These are phyloP conservation scores for Metschnikowia picachoensis DNA, from an alignment of 805 yeast genomes.

Conservation along the genomic window DNA sequence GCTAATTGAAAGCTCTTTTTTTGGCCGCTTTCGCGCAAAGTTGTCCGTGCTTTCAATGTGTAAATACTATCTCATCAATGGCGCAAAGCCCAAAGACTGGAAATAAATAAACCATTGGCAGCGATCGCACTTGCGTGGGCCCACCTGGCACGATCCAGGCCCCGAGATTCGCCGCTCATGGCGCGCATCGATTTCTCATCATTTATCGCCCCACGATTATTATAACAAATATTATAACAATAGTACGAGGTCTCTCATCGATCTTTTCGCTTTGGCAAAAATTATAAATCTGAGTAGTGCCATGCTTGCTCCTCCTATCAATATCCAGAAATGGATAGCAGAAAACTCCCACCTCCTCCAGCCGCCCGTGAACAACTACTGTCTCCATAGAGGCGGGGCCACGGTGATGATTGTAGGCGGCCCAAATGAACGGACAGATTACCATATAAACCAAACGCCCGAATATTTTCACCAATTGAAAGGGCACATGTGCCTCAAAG, in stretches of 20 bases:
- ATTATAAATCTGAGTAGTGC: neutral
- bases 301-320: slow-evolving; percentile 66
- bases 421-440: slow-evolving; percentile 90
- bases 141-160: neutral
- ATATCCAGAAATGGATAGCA: slow-evolving; percentile 74
- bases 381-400: slow-evolving; percentile 87
- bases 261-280: neutral
- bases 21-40: too few relatives aligned
- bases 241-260: too few relatives aligned
- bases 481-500: slow-evolving; percentile 80
- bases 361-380: slow-evolving; percentile 91
- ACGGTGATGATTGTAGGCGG: slow-evolving; percentile 97
- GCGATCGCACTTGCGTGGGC: too few relatives aligned
- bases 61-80: too few relatives aligned
- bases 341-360: slow-evolving; percentile 72
- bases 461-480: slow-evolving; percentile 88
- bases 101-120: too few relatives aligned
- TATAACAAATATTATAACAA: neutral
- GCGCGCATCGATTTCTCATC: slow-evolving; percentile 4
- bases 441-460: slow-evolving; percentile 90
- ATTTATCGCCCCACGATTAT: neutral
- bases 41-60: too few relatives aligned
- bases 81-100: too few relatives aligned
- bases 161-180: neutral
- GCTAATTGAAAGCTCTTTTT: too few relatives aligned